Evolutionary conservation across 805 yeast species (phyloP), one percentile per base, ranked within the genome.

Genomic region (Zygosaccharomyces pseudorouxii): DNA sequence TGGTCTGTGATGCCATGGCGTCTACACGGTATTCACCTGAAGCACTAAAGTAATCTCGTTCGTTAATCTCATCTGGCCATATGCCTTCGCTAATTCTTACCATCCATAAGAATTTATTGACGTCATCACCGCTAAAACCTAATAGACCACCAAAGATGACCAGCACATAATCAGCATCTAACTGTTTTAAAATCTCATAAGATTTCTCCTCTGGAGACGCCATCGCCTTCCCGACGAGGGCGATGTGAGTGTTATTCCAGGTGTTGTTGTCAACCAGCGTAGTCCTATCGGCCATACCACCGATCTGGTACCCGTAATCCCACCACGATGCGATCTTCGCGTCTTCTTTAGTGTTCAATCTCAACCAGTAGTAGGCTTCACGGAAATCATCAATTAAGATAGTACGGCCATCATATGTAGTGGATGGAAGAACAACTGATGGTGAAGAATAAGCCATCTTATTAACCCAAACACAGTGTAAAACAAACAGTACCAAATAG

Each of bases 251-350:
- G 74, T 93, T 93, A 69, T 93, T 93, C 99, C 99, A 93, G 9
- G 99, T 93, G 72, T 93, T 93, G 78, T 93, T 93, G 70, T 93
- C 99, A 35, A 95, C 99, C 58, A 93, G 76, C 5, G 99, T 93
- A 55, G 98, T 92, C 65, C 99, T 81, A 71, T 93, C 99, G 40
- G 99, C 99, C 98, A 93, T 93, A 54, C 99, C 99, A 60, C 99
- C 99, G 62, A 93, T 93, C 74, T 93, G 99, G 71, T 93, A 93
- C 47, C 99, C 99, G 65, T 95, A 95, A 74, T 95, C 99, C 99
- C 99, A 93, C 99, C 99, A 93, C 9, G 97, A 84, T 85, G 95
- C 89, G 52, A 93, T 86, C 69, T 87, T 90, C 30, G 97, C 86
- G 66, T 93, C 98, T 67, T 93, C 97, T 3, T 86, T 82, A 0